These are phyloP conservation scores for Leishmania guyanensis DNA, from an alignment of 208 protist genomes.

Conservation along the genomic window DNA sequence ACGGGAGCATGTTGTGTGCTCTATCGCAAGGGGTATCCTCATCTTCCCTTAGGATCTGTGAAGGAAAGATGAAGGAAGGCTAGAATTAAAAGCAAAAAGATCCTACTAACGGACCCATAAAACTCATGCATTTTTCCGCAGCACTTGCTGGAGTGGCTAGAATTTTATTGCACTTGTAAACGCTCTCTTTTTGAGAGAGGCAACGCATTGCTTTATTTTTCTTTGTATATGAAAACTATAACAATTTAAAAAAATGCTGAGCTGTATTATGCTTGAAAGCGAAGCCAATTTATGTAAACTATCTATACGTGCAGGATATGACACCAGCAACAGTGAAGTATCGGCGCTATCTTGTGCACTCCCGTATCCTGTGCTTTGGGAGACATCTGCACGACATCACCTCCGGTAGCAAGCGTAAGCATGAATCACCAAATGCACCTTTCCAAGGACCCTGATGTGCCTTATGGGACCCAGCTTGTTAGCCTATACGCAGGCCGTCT, in stretches of 20 bases:
- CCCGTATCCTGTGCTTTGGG: constrained; percentile 15
- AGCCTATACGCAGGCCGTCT: constrained; percentile 37
- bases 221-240: constrained; percentile 10
- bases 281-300: constrained; percentile 27
- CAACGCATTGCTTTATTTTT: neutral
- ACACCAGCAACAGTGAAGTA: constrained; percentile 37
- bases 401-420: constrained; percentile 48
- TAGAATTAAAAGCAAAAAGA: neutral
- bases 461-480: constrained; percentile 50
- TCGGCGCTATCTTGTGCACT: constrained; percentile 38
- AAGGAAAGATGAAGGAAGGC: constrained; percentile 9
- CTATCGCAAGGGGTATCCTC: neutral
- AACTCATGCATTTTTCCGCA: neutral
- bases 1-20: constrained; percentile 13
- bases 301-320: constrained; percentile 14
- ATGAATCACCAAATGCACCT: constrained; percentile 21
- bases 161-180: neutral
- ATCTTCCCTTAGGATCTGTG: neutral
- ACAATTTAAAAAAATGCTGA: constrained; percentile 7
- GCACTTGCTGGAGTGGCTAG: neutral
- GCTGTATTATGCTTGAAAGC: constrained; percentile 10
- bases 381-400: constrained; percentile 36
- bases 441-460: constrained; percentile 26
- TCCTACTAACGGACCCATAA: neutral
- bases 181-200: neutral